Percentiles rank a stretch among this genome's conserved stretches.
phyloP scores from a whole-genome alignment of 1,284 basidiomycete species.

The Pholiota adiposa region DNA sequence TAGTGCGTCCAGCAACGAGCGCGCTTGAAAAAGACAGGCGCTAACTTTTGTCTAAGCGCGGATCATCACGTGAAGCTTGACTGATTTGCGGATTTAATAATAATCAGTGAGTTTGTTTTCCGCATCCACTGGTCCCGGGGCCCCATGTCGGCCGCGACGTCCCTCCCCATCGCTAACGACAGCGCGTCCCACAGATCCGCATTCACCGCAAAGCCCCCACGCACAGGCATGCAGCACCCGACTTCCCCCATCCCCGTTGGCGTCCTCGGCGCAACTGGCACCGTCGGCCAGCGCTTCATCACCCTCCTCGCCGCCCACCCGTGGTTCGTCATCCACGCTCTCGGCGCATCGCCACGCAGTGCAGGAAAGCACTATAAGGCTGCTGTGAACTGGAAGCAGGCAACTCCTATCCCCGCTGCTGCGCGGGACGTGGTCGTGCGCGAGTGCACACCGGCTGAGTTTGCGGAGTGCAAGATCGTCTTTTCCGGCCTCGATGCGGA shows the following conservation, averaged over 20 bases:
- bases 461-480: conserved; percentile 84
- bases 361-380: conserved; percentile 85
- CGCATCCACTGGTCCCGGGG: neutral
- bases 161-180: conserved; percentile 14
- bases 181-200: conserved; percentile 7
- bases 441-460: conserved; percentile 81
- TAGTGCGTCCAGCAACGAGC: too few relatives aligned
- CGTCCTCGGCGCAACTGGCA: conserved; percentile 95
- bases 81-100: neutral
- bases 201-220: conserved; percentile 21
- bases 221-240: conserved; percentile 28
- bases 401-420: conserved; percentile 70
- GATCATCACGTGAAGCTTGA: neutral
- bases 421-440: conserved; percentile 77
- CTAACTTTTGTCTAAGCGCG: neutral
- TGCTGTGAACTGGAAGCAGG: conserved; percentile 92
- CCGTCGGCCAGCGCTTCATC: conserved; percentile 96
- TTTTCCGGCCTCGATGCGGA: conserved; percentile 97
- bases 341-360: conserved; percentile 91
- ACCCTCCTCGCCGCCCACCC: conserved; percentile 88
- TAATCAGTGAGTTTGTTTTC: neutral
- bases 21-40: neutral
- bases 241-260: conserved; percentile 67
- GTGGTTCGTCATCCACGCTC: conserved; percentile 85
- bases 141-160: conserved; percentile 1